A percentile compares a stretch with the other conserved stretches of the same genome.
phyloP scores from a whole-genome alignment of 1,284 basidiomycete species.

The Cutaneotrichosporon sp. region DNA sequence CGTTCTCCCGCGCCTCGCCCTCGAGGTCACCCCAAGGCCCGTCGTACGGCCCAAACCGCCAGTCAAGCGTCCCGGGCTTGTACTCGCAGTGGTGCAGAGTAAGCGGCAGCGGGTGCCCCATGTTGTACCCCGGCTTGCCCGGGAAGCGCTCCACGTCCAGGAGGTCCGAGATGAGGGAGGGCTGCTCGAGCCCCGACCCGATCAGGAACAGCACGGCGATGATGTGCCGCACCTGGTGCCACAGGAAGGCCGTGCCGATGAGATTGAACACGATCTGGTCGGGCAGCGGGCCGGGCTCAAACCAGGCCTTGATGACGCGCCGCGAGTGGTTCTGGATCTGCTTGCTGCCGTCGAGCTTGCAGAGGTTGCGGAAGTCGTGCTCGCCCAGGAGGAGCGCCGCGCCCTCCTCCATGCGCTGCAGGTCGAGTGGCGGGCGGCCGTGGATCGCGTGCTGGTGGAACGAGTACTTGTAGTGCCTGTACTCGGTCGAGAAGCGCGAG shows the following conservation, averaged over 20 bases:
- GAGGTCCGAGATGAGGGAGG: constrained; percentile 69
- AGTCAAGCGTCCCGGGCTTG: constrained; percentile 62
- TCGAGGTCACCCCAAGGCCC: constrained; percentile 31
- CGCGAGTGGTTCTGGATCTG: constrained; percentile 70
- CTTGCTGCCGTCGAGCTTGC: constrained; percentile 91
- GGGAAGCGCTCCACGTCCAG: constrained; percentile 64
- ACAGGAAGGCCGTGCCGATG: constrained; percentile 85
- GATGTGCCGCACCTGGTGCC: constrained; percentile 97
- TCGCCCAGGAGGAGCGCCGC: constrained; percentile 75
- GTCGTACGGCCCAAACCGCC: constrained; percentile 66
- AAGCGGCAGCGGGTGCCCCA: constrained; percentile 87
- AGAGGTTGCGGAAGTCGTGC: constrained; percentile 95
- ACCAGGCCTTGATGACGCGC: constrained; percentile 42
- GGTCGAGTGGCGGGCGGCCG: constrained; percentile 61
- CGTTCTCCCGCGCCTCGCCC: constrained; percentile 22
- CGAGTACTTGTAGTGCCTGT: constrained; percentile 97
- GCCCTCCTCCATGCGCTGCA: constrained; percentile 74
- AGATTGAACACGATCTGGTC: constrained; percentile 75
- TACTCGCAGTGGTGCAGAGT: constrained; percentile 92
- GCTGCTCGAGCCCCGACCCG: constrained; percentile 76
- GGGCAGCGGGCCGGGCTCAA: constrained; percentile 29
- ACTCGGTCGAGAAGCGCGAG: constrained; percentile 81
- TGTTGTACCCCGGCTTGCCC: constrained; percentile 86
- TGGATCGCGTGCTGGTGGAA: constrained; percentile 60
- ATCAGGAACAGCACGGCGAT: constrained; percentile 90